Base-by-base conservation (phyloP, 2,329 filamentous ascomycete species). In the Gaeumannomyces sp. region DNA sequence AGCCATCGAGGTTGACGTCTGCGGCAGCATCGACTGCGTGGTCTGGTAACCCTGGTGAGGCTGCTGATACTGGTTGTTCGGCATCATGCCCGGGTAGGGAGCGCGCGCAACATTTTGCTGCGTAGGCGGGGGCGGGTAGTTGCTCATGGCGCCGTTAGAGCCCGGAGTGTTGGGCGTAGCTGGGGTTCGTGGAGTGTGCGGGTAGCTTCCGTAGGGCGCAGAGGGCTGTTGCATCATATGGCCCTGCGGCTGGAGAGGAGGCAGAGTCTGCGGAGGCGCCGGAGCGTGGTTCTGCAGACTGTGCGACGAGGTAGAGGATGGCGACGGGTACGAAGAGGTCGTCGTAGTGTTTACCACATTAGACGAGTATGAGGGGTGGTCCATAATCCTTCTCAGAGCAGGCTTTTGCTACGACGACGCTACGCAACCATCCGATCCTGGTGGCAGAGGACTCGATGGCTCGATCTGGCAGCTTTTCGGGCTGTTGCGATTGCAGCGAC, bases 1-100 rank as follows among this genome's bases (percentile, higher is more conserved):
- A 64, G 87, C 86, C 70, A 88, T 83, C 59, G 89, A 82, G 61
- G 85, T 83, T 14, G 88, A 87, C 29, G 87, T 78, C 75, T 90
- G 87, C 60, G 88, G 84, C 79, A 91, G 83, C 83, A 90, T 88
- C 62, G 79, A 79, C 61, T 80, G 80, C 8, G 85, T 83, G 11
- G 82, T 81, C 53, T 80, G 79, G 72, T 88, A 89, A 13, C 76
- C 79, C 73, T 82, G 82, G 66, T 82, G 82, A 58, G 79, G 78
- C 66, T 81, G 82, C 68, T 81, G 83, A 69, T 85, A 85, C 60
- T 77, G 74, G 64, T 70, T 73, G 72, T 80, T 83, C 68, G 80
- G 79, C 72, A 83, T 81, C 80, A 87, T 85, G 65, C 80, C 78
- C 65, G 80, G 79, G 71, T 83, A 83, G 27, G 82, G 79, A 66